These are phyloP conservation scores for Hanseniaspora uvarum DNA, from an alignment of 1,139 yeast species.

Conservation along the genomic window DNA sequence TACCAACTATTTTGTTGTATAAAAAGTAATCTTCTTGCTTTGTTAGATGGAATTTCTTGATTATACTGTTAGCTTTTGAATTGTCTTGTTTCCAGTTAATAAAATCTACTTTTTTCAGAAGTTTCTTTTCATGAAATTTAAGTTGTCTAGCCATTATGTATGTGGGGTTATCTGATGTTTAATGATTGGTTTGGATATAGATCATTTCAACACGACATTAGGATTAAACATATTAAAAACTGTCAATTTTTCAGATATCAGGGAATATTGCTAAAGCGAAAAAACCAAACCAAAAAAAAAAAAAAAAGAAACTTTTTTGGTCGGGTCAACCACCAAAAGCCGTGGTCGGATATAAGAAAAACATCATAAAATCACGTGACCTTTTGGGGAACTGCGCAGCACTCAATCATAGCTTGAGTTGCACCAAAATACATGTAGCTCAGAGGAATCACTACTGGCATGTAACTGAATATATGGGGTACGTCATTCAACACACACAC, in stretches of 20 bases:
- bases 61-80: slow-evolving; percentile 89
- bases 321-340: too few species aligned
- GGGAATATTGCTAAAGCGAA: not conserved
- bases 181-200: not conserved
- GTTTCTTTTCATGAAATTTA: slow-evolving; percentile 90
- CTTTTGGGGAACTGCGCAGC: too few species aligned
- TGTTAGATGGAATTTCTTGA: slow-evolving; percentile 87
- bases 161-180: not conserved
- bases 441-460: too few species aligned
- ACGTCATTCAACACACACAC: too few species aligned
- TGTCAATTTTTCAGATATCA: too few species aligned
- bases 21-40: slow-evolving; percentile 93
- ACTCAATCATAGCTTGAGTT: too few species aligned
- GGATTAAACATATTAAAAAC: too few species aligned
- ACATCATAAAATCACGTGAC: too few species aligned
- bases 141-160: slow-evolving; percentile 70
- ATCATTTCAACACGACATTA: too few species aligned
- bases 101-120: slow-evolving; percentile 90
- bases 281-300: not conserved
- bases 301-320: not conserved
- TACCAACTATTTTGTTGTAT: slow-evolving; percentile 86
- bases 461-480: too few species aligned
- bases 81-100: slow-evolving; percentile 96
- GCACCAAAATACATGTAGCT: too few species aligned
- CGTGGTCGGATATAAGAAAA: not conserved